Evolutionary conservation across 805 yeast genomes (phyloP), one percentile per base, ranked within the genome.

Genomic region (Pichia eremophila): DNA sequence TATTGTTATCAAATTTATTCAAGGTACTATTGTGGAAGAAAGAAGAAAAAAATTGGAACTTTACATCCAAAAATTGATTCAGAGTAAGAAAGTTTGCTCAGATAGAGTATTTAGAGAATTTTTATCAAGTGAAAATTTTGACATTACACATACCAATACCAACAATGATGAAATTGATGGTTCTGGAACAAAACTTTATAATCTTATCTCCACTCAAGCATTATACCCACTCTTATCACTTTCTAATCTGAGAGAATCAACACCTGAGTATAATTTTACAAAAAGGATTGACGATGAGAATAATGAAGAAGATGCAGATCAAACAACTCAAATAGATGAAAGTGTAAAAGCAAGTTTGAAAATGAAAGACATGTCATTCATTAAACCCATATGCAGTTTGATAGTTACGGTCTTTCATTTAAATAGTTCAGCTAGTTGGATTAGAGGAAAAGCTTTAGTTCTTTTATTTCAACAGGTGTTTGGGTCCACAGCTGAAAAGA

Each of bases 401-500:
- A 73, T 89, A 45, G 74, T 86, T 18, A 70, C 83, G 0, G 58
- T 88, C 2, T 90, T 90, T 63, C 79, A 85, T 31, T 63, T 86
- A 22, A 56, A 63, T n/a, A 61, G 53, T 17, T 72, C 85, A 2
- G 79, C 78, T 42, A 78, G 79, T 42, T 87, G 96, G 95, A 64
- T 90, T 2, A 69, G 95, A 46, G 97, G 96, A 0, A 70, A 89
- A 40, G 96, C 96, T 0, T 70, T 88, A 9, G 73, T 89, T 37
- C 79, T 88, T 6, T 78, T 90, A 4, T 66, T 90, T 46, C 96
- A 89, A 62, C 96, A 88, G 60, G 63, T 90, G 1, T 71, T 90
- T 37, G 97, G 97, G 0, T 85, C 91, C 2, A 84, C 96, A 0
- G 82, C 66, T 45, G 96, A 90, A 58, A 81, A 79, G 58, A 77